Percentiles rank a stretch among this genome's conserved stretches.
Evolutionary conservation across 306 rosid genomes (phyloP).

Genomic region (Malus asiatica): DNA sequence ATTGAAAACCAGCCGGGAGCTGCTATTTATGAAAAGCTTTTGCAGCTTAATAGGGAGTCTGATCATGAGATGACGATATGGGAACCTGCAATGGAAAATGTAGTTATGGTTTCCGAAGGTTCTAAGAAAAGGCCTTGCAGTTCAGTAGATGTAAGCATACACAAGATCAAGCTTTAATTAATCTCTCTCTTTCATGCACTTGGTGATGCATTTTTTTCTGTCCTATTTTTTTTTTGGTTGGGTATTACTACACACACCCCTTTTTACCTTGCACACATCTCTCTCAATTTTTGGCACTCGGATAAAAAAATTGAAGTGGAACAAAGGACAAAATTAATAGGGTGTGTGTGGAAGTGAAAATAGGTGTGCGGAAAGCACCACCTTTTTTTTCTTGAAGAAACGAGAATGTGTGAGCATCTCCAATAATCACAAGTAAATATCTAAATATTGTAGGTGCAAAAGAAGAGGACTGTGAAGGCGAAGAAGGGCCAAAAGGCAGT

Average conservation of each 20-base stretch:
- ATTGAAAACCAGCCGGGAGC: slow-evolving; percentile 18
- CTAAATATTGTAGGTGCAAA: slow-evolving; percentile 23
- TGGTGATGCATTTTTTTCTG: not conserved
- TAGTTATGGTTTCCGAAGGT: slow-evolving; percentile 6
- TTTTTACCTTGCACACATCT: no score
- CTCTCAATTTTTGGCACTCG: no score
- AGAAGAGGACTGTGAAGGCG: slow-evolving; percentile 38
- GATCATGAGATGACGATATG: slow-evolving; percentile 16
- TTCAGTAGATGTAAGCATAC: slow-evolving; percentile 17
- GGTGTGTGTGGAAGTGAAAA: no score
- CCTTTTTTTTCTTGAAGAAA: not conserved
- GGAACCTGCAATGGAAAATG: slow-evolving; percentile 16
- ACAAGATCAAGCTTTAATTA: not conserved
- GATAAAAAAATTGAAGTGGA: no score
- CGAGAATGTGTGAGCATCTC: not conserved
- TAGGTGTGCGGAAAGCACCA: no score
- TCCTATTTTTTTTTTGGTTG: not conserved
- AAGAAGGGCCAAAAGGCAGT: slow-evolving; percentile 37
- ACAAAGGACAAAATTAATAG: no score
- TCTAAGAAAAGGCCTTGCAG: slow-evolving; percentile 50
- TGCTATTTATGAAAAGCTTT: slow-evolving; percentile 18
- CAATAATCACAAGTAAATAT: slow-evolving; percentile 1
- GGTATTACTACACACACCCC: no score
- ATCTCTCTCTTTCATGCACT: not conserved
- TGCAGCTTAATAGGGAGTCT: slow-evolving; percentile 14